Evolutionary conservation across 176 grass and related monocot genomes (phyloP), one percentile per base, ranked within the genome.

Genomic region (Dactylis glomerata): DNA sequence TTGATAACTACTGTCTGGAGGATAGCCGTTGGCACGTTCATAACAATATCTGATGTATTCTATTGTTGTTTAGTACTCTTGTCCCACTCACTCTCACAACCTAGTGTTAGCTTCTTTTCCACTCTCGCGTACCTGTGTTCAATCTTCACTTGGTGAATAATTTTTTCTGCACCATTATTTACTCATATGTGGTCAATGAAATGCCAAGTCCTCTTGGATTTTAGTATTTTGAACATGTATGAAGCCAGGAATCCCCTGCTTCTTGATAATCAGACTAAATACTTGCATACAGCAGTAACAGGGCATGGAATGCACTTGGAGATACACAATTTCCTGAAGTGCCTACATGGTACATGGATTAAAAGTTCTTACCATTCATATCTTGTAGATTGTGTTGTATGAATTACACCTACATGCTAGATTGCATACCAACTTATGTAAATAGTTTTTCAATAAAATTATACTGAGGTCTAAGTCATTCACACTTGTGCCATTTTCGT

Each of bases 151-250:
- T 44, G 33, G 16, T 66, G 23, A 52, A 33, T 42, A 13, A 44
- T 73, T 81, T 51, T 8, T 75, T 78, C 17, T 75, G 20, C 46
- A 45, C 31, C 69, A 81, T 28, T 87, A 41, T n/a, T 68, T 46
- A 77, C 45, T 86, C 79, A 20, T 71, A 86, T 46, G n/a, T 72
- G 67, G 26, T 59, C 15, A 80, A 23, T 62, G 52, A 73, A 36
- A 13, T 73, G 42, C 9, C 5, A 79, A 57, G 49, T 86, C 59
- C 6, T 61, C 64, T 73, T 30, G 27, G 22, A 58, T 26, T 55
- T 23, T 36, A 57, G 63, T 69, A 64, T 34, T 11, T 36, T 75
- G 28, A 75, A 46, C 36, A 52, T 63, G 24, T 74, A 59, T 28
- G 68, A 23, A 74, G 42, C 44, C 44, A 64, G 23, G 68, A 80